Evolutionary conservation across 2,329 filamentous ascomycete species (phyloP).

Genomic region (Trichophyton benhamiae): DNA sequence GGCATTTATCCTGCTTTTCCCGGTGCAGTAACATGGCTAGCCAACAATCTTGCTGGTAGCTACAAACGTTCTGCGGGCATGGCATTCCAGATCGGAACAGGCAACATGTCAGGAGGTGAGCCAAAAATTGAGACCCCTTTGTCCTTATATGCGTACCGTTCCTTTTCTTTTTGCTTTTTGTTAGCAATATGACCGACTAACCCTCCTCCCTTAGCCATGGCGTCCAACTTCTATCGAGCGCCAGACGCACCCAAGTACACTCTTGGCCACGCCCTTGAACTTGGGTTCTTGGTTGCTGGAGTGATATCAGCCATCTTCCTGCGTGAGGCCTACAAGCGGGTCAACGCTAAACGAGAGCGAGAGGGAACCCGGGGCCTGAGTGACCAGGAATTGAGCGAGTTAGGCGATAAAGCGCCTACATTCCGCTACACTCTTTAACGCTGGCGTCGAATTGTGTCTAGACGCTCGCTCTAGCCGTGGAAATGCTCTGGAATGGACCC

Average conservation of each 20-base stretch:
- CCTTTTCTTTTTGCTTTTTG: background rate
- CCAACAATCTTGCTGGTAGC: slow-evolving; percentile 47
- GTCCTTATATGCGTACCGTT: background rate
- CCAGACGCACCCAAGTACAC: slow-evolving; percentile 39
- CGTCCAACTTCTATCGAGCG: slow-evolving; percentile 56
- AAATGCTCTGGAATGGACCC: background rate
- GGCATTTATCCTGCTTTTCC: slow-evolving; percentile 38
- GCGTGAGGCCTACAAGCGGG: slow-evolving; percentile 41
- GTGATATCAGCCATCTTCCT: slow-evolving; percentile 34
- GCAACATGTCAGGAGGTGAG: slow-evolving; percentile 38
- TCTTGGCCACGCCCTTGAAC: slow-evolving; percentile 41
- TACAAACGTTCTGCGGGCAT: slow-evolving; percentile 48
- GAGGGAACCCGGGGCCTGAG: slow-evolving; percentile 35
- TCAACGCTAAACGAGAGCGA: slow-evolving; percentile 48
- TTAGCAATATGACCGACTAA: background rate
- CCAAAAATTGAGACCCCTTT: background rate
- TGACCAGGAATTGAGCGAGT: slow-evolving; percentile 42
- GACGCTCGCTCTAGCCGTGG: background rate
- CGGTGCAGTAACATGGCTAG: slow-evolving; percentile 44
- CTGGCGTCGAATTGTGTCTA: no score
- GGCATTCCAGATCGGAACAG: slow-evolving; percentile 51
- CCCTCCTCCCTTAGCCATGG: slow-evolving; percentile 41
- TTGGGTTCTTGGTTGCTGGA: slow-evolving; percentile 39
- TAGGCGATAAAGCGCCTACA: slow-evolving; percentile 50
- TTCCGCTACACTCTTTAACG: slow-evolving; percentile 48